Base-by-base conservation (phyloP, 495 filamentous ascomycete genomes). In the Penicillium atrosanguineum region DNA sequence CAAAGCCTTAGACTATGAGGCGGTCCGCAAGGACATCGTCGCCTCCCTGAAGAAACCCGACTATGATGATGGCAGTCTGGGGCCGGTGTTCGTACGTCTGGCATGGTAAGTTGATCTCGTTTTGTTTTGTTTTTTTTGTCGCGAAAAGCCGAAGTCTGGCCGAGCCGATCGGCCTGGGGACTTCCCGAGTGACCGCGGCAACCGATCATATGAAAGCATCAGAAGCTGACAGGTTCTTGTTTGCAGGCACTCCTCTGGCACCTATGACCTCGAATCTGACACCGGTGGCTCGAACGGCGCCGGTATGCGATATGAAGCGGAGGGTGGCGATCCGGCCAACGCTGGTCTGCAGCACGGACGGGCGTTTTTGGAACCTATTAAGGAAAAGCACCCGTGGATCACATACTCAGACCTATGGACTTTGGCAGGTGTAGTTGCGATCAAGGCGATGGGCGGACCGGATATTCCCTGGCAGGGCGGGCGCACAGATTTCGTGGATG, bases 361-460 rank as follows among this genome's bases (percentile, higher is more conserved):
- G 12, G 79, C 78, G 6, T 84, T 86, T 67, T 76, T 86, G 34
- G 81, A 85, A 53, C 79, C 82, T 3, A 64, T 84, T 23, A 86
- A 85, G 56, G 59, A 67, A 29, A 69, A 65, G 29, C 77, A 85
- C 62, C 75, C 78, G 6, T 85, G 82, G 83, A 80, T 85, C 63
- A 85, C 82, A 25, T 86, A 85, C 66, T 74, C 80, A 1, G 82
- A 85, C 56, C 72, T 85, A 6, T 85, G 82, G 82, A 84, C 83
- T 19, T 61, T 85, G 18, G 81, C 81, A 1, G 81, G 79, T 21
- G 75, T 76, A n/a, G 79, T 81, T 1, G 81, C 82, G 6, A 73
- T 85, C 69, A 61, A 73, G 42, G 80, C 79, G 54, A 72, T 84
- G 74, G 82, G 80, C 25, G 83, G 82, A 9, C 83, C 82, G 8